Evolutionary conservation across 73 alveolate genomes (phyloP), one percentile per base, ranked within the genome.

Genomic region (Tetrahymena borealis): DNA sequence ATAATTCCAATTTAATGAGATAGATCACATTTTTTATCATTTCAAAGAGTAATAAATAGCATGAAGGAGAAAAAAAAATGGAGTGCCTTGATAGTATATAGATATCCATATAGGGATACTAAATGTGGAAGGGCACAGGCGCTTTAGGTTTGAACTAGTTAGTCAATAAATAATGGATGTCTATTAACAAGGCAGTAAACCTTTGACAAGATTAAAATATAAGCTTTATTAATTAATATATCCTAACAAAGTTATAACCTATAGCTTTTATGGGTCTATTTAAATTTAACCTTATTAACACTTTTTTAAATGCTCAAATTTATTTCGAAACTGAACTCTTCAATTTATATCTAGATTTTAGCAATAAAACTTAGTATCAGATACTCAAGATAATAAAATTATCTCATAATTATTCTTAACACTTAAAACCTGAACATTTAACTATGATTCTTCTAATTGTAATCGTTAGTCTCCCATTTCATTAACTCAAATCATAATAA

Each of bases 111-210:
- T 60, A 24, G 28, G 85, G 85, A 60, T 60, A 60, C 85, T 60
- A 60, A 60, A 60, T 60, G 85, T 60, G 85, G 85, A 60, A 35
- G 85, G 28, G 85, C 85, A 60, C 85, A 60, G 85, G 85, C 28
- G n/a, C 85, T 60, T 60, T 60, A 60, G 85, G 85, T 60, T 60
- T 60, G n/a, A 60, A 60, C 85, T n/a, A 60, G 85, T 60, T 60
- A 60, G 85, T 60, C 85, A 60, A 60, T 60, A 60, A 60, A 60
- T 60, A 18, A 60, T 60, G 85, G 33, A 60, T 18, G 28, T 32
- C 85, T 60, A 60, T 60, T 6, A 60, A 60, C 85, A 60, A 60
- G 85, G 85, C 85, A 60, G 85, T 28, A 60, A 60, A 60, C 85
- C 85, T 60, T 60, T 60, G 85, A 60, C 85, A 60, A 60, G 33